Base-by-base conservation (phyloP, 345 rosid species). In the Syzygium grande region DNA sequence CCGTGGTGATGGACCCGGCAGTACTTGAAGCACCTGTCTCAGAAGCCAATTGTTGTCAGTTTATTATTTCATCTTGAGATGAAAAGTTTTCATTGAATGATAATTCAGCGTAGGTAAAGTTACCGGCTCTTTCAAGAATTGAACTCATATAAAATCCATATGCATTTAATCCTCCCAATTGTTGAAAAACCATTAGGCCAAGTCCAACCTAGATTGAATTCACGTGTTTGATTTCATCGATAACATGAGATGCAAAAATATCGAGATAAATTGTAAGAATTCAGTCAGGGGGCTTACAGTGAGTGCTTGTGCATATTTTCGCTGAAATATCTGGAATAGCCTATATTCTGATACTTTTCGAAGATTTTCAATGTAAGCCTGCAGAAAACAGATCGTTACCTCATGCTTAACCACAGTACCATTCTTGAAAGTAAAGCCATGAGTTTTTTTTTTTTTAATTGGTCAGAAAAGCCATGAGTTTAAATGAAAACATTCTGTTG, bases 141-240 rank as follows among this genome's bases (percentile, higher is more conserved):
- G 89, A 68, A 86, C 87, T 91, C 41, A 91, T 86, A 23, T 92
- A 92, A 86, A 91, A 91, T 29, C 87, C 56, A 78, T 91, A 87
- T 22, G 88, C 94, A 85, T 87, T 91, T 83, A 91, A 63, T 51
- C 94, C 94, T 88, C 94, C 93, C 27, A 91, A 65, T 86, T 91
- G 85, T 87, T 91, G 94, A 58, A 92, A 85, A 15, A 91, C 77
- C 89, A 91, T 91, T 49, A 91, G 85, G 52, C 94, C 94, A 55
- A 92, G 87, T 86, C 93, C 94, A 85, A 91, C 90, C 92, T 92
- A 59, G 29, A 25, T 51, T 4, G 23, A 22, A 10, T 1, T 68
- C 11, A 68, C 6, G 3, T 30, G 43, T 23, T 68, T 30, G 11
- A 30, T 68, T 34, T 30, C 79, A 17, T 16, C 6, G 0, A 68